These are phyloP conservation scores for Urostyla sp. DNA, from an alignment of 73 alveolate species.

Conservation along the genomic window DNA sequence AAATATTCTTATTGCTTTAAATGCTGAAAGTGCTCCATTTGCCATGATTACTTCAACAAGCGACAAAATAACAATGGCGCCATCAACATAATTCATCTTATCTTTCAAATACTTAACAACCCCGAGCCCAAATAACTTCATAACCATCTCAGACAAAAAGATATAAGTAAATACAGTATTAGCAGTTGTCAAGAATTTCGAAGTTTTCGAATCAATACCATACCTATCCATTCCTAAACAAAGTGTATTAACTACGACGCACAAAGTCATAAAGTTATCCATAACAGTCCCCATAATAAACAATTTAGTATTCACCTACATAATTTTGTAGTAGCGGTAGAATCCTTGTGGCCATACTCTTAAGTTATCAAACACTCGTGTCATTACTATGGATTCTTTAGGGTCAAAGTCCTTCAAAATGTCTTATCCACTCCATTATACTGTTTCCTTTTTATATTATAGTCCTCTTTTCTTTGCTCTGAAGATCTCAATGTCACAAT, in stretches of 20 bases:
- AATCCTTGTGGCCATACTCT: conserved; percentile 58
- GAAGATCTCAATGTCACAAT: conserved; percentile 23
- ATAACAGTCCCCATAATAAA: conserved; percentile 47
- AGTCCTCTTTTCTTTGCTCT: conserved; percentile 37
- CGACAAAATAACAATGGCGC: conserved; percentile 86
- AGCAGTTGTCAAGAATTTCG: conserved; percentile 63
- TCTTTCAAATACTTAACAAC: conserved; percentile 90
- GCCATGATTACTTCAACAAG: conserved; percentile 85
- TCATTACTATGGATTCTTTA: conserved; percentile 1
- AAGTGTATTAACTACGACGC: conserved; percentile 88
- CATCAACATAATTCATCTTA: conserved; percentile 94
- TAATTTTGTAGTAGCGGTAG: conserved; percentile 21
- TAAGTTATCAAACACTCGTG: too few relatives aligned
- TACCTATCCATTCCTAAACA: conserved; percentile 91
- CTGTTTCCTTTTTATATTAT: background rate
- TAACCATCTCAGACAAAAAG: conserved; percentile 90
- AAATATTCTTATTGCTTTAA: conserved; percentile 93
- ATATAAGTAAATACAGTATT: conserved; percentile 88
- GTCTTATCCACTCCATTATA: conserved; percentile 60
- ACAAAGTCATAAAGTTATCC: conserved; percentile 73
- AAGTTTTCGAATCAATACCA: conserved; percentile 73
- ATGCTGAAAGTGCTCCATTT: conserved; percentile 84
- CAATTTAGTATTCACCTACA: background rate
- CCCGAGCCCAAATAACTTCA: conserved; percentile 95
- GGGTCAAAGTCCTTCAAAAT: conserved; percentile 57